phyloP scores from a whole-genome alignment of 345 rosid species.

The Eutrema yunnanense region DNA sequence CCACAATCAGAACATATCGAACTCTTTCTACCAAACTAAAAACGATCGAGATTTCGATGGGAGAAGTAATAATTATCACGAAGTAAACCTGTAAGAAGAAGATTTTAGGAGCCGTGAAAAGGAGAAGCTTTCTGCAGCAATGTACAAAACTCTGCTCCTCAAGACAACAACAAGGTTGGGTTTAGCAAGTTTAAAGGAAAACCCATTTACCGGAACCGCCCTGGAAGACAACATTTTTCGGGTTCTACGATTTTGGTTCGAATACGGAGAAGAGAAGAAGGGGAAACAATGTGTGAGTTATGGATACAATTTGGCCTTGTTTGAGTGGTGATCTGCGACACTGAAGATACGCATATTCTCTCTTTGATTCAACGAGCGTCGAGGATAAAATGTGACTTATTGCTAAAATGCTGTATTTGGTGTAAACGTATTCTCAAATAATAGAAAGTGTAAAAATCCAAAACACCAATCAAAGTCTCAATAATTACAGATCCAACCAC shows the following conservation, averaged over 20 bases:
- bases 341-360: slow-evolving; percentile 13
- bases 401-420: no score
- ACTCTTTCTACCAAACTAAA: not conserved
- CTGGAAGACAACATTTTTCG: slow-evolving; percentile 36
- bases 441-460: no score
- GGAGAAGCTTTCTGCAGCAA: not conserved
- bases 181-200: slow-evolving; percentile 29
- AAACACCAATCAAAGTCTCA: no score
- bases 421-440: no score
- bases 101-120: slow-evolving; percentile 13
- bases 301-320: not conserved
- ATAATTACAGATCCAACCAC: no score
- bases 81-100: slow-evolving; percentile 32
- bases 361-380: not conserved
- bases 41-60: not conserved
- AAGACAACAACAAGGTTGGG: slow-evolving; percentile 12
- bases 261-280: not conserved
- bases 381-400: no score
- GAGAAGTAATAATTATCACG: not conserved
- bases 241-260: not conserved
- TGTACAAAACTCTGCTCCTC: not conserved
- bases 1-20: not conserved
- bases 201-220: slow-evolving; percentile 30
- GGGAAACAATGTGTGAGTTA: not conserved
- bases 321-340: slow-evolving; percentile 8